Base-by-base conservation (phyloP, 805 yeast genomes). In the Ogataea paradorogensis region DNA sequence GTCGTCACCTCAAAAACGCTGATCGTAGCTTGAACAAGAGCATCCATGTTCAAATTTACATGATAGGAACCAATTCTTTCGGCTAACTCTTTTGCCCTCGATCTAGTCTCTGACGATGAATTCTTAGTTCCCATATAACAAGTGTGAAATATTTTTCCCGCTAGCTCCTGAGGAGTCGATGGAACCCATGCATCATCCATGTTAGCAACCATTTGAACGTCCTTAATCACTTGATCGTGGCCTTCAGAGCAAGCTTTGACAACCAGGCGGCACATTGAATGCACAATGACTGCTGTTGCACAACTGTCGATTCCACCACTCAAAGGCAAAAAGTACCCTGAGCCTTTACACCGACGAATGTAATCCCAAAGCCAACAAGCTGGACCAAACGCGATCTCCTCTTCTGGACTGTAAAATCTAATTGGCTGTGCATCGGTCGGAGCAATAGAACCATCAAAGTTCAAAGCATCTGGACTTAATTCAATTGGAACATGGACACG, bases 311-410 rank as follows among this genome's bases (percentile, higher is more conserved):
- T 91, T 35, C 99, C 99, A 14, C 99, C 99, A 61, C 95, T 84
- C 35, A 93, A 69, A 0, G 99, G 98, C 32, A 93, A 69, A 63
- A 93, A 95, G 60, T 73, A 93, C 0, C 99, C 99, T 0, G 89
- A 87, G 36, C 93, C 85, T 50, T 78, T 78, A 51, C 95, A 87
- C 48, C 99, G 76, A 61, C 99, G 77, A 43, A 93, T 71, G 57
- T 93, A 93, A 62, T 93, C 99, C 99, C 99, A 93, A 48, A 93
- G 64, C 99, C 99, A 93, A 62, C 99, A 93, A 0, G 99, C 99
- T 0, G 99, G 99, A 0, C 99, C 99, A 30, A 86, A 69, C 1
- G 98, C 97, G 50, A 93, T 91, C 63, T 93, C 99, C 64, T 93
- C 97, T 56, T 90, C 95, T 3, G 99, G 96, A 2, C 69, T 56